A percentile compares a stretch with the other conserved stretches of the same genome.
phyloP scores from a whole-genome alignment of 345 rosid species.

The Citrus glauca region DNA sequence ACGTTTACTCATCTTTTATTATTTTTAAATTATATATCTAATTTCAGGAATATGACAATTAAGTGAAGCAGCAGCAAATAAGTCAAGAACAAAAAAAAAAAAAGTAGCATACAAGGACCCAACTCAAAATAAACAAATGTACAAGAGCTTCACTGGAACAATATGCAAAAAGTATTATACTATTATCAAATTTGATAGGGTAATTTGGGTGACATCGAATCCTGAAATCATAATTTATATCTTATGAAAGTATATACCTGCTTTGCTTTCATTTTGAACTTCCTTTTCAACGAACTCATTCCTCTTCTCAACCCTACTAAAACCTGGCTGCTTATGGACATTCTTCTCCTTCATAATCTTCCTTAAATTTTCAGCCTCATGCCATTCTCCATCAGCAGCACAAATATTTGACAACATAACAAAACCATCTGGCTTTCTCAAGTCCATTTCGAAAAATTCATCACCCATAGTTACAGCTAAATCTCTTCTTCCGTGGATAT shows the following conservation, averaged over 20 bases:
- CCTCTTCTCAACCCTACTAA: slow-evolving; percentile 32
- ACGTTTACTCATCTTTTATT: neutral
- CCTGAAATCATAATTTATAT: neutral
- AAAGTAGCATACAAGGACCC: too few species aligned
- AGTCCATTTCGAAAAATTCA: slow-evolving; percentile 25
- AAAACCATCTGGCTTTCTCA: slow-evolving; percentile 35
- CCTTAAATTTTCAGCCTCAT: slow-evolving; percentile 40
- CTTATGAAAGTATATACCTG: neutral
- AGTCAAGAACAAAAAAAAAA: too few species aligned
- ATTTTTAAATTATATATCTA: neutral
- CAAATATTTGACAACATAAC: slow-evolving; percentile 44
- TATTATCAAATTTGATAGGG: too few species aligned
- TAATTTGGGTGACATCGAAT: too few species aligned
- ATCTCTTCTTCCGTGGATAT: slow-evolving; percentile 38
- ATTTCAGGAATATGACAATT: too few species aligned
- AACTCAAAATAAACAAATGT: too few species aligned
- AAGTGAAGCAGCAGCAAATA: too few species aligned
- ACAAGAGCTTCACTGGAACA: too few species aligned
- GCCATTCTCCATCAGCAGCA: slow-evolving; percentile 41
- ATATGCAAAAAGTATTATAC: too few species aligned
- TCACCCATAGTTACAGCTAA: slow-evolving; percentile 31
- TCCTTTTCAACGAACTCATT: neutral
- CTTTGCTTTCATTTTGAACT: neutral
- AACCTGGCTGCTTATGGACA: slow-evolving; percentile 39
- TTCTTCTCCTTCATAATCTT: slow-evolving; percentile 37